A percentile compares a stretch with the other conserved stretches of the same genome.
These are phyloP conservation scores for Entophlyctis helioformis DNA, from an alignment of 192 early-diverging fungal genomes.

Conservation along the genomic window DNA sequence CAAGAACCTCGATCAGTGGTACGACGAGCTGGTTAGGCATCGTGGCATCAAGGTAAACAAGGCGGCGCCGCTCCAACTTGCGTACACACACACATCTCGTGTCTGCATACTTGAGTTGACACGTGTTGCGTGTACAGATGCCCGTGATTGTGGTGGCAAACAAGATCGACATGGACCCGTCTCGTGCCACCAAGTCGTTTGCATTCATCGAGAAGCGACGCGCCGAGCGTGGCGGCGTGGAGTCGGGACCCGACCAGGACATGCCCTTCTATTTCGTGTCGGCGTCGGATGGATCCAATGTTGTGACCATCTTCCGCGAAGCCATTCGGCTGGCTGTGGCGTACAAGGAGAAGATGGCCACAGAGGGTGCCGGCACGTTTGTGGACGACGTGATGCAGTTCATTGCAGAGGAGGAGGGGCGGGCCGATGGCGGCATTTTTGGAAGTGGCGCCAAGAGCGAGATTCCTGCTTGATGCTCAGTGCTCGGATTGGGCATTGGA, in stretches of 20 bases:
- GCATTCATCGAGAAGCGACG: constrained; percentile 32
- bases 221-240: constrained; percentile 17
- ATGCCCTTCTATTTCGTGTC: constrained; percentile 30
- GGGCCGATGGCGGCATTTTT: constrained; percentile 6
- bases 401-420: constrained; percentile 29
- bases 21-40: constrained; percentile 28
- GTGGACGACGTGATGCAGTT: constrained; percentile 37
- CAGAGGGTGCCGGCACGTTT: constrained; percentile 22
- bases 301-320: constrained; percentile 39
- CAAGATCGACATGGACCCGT: constrained; percentile 45
- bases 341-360: constrained; percentile 26
- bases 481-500: no score
- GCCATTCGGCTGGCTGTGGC: constrained; percentile 26
- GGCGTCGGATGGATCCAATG: constrained; percentile 44
- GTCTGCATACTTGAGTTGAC: no score
- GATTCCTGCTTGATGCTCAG: no score
- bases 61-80: no score
- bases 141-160: constrained; percentile 49
- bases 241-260: constrained; percentile 8
- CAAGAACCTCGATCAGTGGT: constrained; percentile 50
- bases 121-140: no score
- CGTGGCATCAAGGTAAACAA: constrained; percentile 8
- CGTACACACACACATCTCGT: no score
- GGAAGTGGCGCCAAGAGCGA: constrained; percentile 3
- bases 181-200: constrained; percentile 35